phyloP scores from a whole-genome alignment of 257 asterid species.

The Penstemon newberryi region DNA sequence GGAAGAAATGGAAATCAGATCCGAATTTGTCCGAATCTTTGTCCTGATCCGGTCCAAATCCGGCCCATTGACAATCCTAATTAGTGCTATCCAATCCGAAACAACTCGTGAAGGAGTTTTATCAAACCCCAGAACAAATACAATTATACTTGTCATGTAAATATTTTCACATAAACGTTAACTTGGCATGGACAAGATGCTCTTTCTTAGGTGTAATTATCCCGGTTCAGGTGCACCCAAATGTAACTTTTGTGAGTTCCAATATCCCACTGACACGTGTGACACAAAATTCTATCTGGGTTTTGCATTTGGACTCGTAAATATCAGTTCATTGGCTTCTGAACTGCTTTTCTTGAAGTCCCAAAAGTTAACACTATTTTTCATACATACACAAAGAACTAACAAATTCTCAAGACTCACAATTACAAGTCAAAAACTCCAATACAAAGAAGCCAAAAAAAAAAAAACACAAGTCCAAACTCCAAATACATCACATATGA shows the following conservation, averaged over 20 bases:
- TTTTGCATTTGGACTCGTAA: slow-evolving; percentile 1
- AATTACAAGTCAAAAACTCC: background rate
- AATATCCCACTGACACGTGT: slow-evolving; percentile 8
- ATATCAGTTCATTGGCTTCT: slow-evolving; percentile 17
- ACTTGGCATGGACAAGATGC: background rate
- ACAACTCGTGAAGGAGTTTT: too few species aligned
- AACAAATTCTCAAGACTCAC: background rate
- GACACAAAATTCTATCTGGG: slow-evolving; percentile 2
- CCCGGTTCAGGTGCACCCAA: background rate
- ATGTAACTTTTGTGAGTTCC: background rate
- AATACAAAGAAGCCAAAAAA: background rate
- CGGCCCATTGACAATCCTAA: too few species aligned
- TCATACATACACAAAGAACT: background rate
- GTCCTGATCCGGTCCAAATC: too few species aligned
- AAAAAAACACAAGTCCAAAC: background rate
- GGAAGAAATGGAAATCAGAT: too few species aligned
- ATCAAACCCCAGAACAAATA: too few species aligned
- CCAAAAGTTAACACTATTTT: background rate
- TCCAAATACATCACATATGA: slow-evolving; percentile 12
- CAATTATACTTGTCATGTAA: too few species aligned
- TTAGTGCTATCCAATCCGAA: too few species aligned
- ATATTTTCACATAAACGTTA: too few species aligned
- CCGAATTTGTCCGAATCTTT: too few species aligned
- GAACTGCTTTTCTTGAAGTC: slow-evolving; percentile 18
- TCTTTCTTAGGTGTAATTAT: background rate